phyloP scores from a whole-genome alignment of 2,329 filamentous ascomycete genomes.

The Claviceps capensis region DNA sequence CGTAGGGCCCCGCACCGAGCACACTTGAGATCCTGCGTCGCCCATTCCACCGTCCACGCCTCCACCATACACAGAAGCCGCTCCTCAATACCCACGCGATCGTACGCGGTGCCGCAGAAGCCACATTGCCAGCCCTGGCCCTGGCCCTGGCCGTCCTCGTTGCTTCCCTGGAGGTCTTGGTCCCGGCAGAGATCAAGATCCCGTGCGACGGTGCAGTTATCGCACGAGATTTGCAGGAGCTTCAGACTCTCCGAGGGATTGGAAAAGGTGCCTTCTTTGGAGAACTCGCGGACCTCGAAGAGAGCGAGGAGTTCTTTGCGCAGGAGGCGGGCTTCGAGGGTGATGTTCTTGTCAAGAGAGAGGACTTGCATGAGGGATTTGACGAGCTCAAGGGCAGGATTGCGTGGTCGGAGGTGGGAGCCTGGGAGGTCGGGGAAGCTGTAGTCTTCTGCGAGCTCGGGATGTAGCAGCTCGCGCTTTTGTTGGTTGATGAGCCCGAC shows the following conservation, averaged over 20 bases:
- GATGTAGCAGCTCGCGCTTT: conserved; percentile 77
- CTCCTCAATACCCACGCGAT: conserved; percentile 75
- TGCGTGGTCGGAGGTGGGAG: conserved; percentile 39
- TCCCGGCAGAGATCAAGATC: conserved; percentile 91
- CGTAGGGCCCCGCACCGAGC: conserved; percentile 54
- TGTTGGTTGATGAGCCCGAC: conserved; percentile 69
- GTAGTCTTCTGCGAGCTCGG: conserved; percentile 78
- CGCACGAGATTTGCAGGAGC: conserved; percentile 67
- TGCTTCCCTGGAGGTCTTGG: conserved; percentile 50
- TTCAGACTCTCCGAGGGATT: conserved; percentile 70
- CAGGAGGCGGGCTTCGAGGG: conserved; percentile 72
- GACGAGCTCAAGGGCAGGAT: conserved; percentile 78
- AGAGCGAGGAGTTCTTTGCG: conserved; percentile 79
- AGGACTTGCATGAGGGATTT: conserved; percentile 90
- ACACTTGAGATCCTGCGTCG: conserved; percentile 82
- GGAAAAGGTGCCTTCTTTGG: conserved; percentile 68
- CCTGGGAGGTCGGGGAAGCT: conserved; percentile 70
- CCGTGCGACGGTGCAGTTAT: conserved; percentile 76
- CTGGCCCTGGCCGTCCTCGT: conserved; percentile 10
- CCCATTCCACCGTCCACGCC: conserved; percentile 63
- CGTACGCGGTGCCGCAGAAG: conserved; percentile 62
- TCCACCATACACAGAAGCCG: conserved; percentile 65
- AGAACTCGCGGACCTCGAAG: conserved; percentile 93
- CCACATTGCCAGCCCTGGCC: conserved; percentile 56
- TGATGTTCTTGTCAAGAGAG: conserved; percentile 79